phyloP scores from a whole-genome alignment of 768 basidiomycete genomes.

The Dioszegia crocea region DNA sequence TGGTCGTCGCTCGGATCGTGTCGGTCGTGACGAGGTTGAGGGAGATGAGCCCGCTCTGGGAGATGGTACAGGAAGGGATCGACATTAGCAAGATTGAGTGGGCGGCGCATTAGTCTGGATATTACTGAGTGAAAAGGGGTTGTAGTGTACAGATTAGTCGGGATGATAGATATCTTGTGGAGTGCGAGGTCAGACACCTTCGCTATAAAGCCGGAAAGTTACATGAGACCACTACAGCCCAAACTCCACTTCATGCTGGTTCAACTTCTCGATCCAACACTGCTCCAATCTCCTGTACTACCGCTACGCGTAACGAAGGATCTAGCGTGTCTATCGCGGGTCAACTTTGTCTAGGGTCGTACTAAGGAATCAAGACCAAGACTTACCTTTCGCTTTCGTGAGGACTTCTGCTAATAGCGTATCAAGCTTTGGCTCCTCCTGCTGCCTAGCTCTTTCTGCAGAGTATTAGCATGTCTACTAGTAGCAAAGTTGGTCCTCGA shows the following conservation, averaged over 20 bases:
- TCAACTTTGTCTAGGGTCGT: neutral
- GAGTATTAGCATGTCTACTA: no score
- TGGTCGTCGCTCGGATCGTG: constrained; percentile 81
- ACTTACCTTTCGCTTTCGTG: constrained; percentile 30
- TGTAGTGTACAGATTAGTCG: constrained; percentile 3
- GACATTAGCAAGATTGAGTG: constrained; percentile 93
- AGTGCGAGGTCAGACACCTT: neutral
- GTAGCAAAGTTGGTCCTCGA: no score
- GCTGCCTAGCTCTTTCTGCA: constrained; percentile 33
- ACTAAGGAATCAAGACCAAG: neutral
- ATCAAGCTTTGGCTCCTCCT: constrained; percentile 33
- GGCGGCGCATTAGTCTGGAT: constrained; percentile 43
- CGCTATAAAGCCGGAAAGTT: no score
- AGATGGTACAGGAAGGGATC: constrained; percentile 99
- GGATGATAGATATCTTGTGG: neutral
- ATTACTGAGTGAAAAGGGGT: neutral
- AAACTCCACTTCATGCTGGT: constrained; percentile 24
- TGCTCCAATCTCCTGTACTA: constrained; percentile 36
- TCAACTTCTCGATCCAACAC: constrained; percentile 41
- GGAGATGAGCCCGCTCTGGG: constrained; percentile 98
- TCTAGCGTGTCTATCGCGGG: constrained; percentile 22
- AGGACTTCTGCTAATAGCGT: constrained; percentile 24
- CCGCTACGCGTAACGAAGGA: constrained; percentile 16
- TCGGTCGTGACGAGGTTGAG: constrained; percentile 78
- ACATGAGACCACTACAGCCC: no score